Evolutionary conservation across 768 basidiomycete genomes (phyloP), one percentile per base, ranked within the genome.

Genomic region (Tephrocybe sp.): DNA sequence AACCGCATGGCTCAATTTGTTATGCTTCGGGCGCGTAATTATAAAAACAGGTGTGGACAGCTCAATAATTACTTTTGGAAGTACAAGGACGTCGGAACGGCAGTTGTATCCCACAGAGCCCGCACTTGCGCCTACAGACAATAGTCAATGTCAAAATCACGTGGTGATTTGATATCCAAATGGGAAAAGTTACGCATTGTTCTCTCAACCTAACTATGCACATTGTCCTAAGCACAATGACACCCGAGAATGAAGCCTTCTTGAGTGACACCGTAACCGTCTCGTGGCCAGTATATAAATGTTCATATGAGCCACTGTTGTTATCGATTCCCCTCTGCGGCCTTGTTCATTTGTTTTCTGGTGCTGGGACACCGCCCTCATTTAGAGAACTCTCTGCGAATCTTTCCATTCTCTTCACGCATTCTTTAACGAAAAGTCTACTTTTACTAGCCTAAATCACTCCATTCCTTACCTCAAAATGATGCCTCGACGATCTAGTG

Each of bases 401-500:
- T 17, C 36, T 51, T 50, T 31, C 51, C 53, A 36, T 39, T 52
- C 51, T 47, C 53, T 57, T 48, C 31, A 59, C 51, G 44, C 41
- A 44, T 36, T 49, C 51, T 35, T 41, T 32, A 23, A 57, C 45
- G 49, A 26, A 26, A 7, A 26, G n/a, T 26, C 26, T 26, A 26
- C 26, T 49, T 38, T 26, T 39, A 22, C 46, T 48, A 39, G 49
- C 20, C 1, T 23, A 17, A 39, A 20, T 20, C 39, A 23, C 56
- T 10, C 23, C 38, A 26, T 51, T 45, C 13, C 33, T 14, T 32
- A 39, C 38, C 39, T n/a, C 17, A 58, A 50, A 48, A 70, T 70
- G 68, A 54, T 68, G 35, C 65, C 65, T 51, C 64, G 66, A 61
- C 66, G 68, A 45, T 62, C 70, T 38, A 52, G 69, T 71, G 51